Evolutionary conservation across 2,329 filamentous ascomycete genomes (phyloP).

Genomic region (Colletotrichum tamarilloi): DNA sequence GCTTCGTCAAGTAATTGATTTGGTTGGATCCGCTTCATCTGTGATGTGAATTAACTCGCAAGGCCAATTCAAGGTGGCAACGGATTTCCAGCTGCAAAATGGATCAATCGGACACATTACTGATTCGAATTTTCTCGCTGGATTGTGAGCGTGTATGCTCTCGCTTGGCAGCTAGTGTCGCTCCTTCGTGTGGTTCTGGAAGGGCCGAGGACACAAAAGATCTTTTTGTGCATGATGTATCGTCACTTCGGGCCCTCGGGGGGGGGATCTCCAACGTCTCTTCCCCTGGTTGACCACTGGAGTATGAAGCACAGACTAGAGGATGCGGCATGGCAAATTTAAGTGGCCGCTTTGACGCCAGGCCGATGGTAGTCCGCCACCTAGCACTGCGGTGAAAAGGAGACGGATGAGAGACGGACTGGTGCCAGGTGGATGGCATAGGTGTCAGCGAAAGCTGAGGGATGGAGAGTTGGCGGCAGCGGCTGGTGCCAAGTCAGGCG

Average conservation of each 20-base stretch:
- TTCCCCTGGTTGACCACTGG: background rate
- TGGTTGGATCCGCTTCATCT: conserved; percentile 1
- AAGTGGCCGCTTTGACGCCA: conserved; percentile 21
- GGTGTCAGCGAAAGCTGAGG: background rate
- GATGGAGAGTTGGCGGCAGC: conserved; percentile 14
- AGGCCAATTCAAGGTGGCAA: background rate
- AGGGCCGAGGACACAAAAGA: conserved; percentile 30
- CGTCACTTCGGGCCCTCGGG: background rate
- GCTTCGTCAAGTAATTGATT: background rate
- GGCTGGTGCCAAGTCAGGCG: conserved; percentile 19
- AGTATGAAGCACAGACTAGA: background rate
- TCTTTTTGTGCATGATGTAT: conserved; percentile 22
- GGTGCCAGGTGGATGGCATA: background rate
- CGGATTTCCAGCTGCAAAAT: background rate
- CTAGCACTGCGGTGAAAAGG: conserved; percentile 6
- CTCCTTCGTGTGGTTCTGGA: conserved; percentile 18
- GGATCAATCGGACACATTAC: background rate
- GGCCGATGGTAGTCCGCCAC: conserved; percentile 12
- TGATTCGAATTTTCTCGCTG: background rate
- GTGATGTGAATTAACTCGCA: background rate
- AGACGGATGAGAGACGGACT: background rate
- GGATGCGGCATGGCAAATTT: conserved; percentile 18
- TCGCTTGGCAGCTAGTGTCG: conserved; percentile 22
- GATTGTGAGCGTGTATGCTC: background rate
- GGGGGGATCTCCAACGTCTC: too few species aligned